Conservation (phyloP, 257 asterid species). For the Lithospermum erythrorhizon region DNA sequence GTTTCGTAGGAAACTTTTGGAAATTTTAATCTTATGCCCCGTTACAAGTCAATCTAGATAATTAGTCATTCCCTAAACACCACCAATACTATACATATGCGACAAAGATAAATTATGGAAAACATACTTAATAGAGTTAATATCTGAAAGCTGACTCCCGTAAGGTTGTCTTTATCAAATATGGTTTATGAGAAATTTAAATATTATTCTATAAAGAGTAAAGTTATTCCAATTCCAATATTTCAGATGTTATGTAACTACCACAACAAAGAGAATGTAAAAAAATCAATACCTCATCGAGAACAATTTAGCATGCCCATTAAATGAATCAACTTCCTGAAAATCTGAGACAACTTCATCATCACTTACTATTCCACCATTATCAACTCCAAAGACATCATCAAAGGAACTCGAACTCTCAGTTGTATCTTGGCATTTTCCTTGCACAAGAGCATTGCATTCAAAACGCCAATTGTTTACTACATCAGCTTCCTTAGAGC, state of each 20-base stretch:
- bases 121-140: not conserved
- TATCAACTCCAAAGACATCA: slow-evolving; percentile 35
- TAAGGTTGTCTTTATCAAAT: not conserved
- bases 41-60: too few species aligned
- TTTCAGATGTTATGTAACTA: not conserved
- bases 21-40: too few species aligned
- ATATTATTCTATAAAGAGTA: not conserved
- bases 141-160: not conserved
- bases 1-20: too few species aligned
- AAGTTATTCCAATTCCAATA: slow-evolving; percentile 5
- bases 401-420: slow-evolving; percentile 73
- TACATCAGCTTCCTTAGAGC: slow-evolving; percentile 19
- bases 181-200: not conserved
- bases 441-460: slow-evolving; percentile 22
- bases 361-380: slow-evolving; percentile 20
- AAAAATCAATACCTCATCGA: not conserved
- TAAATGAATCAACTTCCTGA: slow-evolving; percentile 24
- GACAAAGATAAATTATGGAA: not conserved
- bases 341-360: slow-evolving; percentile 36
- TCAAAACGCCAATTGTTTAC: slow-evolving; percentile 31
- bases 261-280: not conserved
- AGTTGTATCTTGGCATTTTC: slow-evolving; percentile 35
- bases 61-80: not conserved
- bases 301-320: not conserved
- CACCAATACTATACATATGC: not conserved